phyloP scores from a whole-genome alignment of 257 asterid species.

The Parsonsia alboflavescens region DNA sequence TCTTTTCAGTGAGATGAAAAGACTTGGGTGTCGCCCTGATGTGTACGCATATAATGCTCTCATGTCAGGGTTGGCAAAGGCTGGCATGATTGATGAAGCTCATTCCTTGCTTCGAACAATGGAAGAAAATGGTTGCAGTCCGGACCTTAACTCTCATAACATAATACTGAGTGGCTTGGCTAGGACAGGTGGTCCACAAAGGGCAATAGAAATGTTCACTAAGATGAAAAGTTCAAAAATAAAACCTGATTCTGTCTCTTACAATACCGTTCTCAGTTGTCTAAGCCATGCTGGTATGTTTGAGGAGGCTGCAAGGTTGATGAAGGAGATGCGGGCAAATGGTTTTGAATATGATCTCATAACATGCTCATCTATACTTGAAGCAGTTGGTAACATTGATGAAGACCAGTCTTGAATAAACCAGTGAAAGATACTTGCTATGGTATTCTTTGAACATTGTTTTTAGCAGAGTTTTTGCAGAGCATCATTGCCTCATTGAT shows the following conservation, averaged over 20 bases:
- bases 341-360: slow-evolving; percentile 40
- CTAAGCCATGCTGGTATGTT: slow-evolving; percentile 47
- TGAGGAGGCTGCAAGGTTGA: slow-evolving; percentile 48
- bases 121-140: slow-evolving; percentile 35
- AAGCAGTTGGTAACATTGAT: slow-evolving; percentile 36
- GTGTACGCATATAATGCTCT: slow-evolving; percentile 40
- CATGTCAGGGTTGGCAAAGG: slow-evolving; percentile 44
- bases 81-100: slow-evolving; percentile 36
- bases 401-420: slow-evolving; percentile 14
- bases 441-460: not conserved
- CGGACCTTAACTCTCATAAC: slow-evolving; percentile 38
- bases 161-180: slow-evolving; percentile 39
- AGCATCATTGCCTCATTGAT: not conserved
- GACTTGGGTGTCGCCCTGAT: slow-evolving; percentile 38
- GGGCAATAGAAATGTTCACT: slow-evolving; percentile 32
- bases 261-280: slow-evolving; percentile 39
- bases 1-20: slow-evolving; percentile 36
- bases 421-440: slow-evolving; percentile 10
- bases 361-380: slow-evolving; percentile 43
- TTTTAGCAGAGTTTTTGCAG: not conserved
- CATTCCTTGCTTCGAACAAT: slow-evolving; percentile 30
- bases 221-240: slow-evolving; percentile 29
- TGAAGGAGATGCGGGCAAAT: slow-evolving; percentile 40
- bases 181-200: slow-evolving; percentile 30
- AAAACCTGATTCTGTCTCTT: slow-evolving; percentile 37